Percentiles rank a stretch among this genome's conserved stretches.
Conservation (phyloP, 805 yeast species). For the Candida taoyuanica region DNA sequence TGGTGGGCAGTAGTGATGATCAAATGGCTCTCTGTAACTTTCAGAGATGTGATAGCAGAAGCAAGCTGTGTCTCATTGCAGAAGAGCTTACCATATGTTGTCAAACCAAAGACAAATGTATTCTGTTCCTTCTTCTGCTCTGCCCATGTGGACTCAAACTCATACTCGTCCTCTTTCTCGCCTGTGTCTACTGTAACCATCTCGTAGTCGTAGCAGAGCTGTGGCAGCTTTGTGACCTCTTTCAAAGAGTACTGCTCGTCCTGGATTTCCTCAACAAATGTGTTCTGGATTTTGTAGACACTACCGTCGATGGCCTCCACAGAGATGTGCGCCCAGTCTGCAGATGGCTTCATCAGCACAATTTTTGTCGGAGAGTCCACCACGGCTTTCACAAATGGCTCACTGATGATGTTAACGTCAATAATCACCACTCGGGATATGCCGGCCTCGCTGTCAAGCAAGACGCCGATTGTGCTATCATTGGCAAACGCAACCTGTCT, state of each 20-base stretch:
- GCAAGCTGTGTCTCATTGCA: constrained; percentile 56
- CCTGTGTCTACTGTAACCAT: constrained; percentile 32
- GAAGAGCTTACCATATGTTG: constrained; percentile 70
- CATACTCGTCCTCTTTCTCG: constrained; percentile 11
- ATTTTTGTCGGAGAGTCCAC: constrained; percentile 46
- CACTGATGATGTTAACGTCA: constrained; percentile 38
- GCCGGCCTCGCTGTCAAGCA: constrained; percentile 46
- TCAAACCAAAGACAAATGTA: constrained; percentile 61
- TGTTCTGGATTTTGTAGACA: constrained; percentile 37
- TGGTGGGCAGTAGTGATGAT: constrained; percentile 87
- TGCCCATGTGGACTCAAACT: constrained; percentile 26
- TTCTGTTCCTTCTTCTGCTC: constrained; percentile 25
- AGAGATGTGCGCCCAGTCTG: constrained; percentile 48
- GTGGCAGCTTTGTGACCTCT: constrained; percentile 55
- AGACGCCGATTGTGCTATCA: constrained; percentile 50
- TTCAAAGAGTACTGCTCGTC: constrained; percentile 29
- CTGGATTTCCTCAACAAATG: constrained; percentile 15
- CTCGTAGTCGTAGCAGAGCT: constrained; percentile 59
- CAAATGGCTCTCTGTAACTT: constrained; percentile 65
- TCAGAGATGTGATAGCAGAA: constrained; percentile 77
- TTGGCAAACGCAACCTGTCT: constrained; percentile 62
- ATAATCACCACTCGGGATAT: constrained; percentile 48
- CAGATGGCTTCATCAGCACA: constrained; percentile 50
- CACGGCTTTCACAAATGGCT: constrained; percentile 38
- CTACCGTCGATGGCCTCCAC: constrained; percentile 63